Percentiles rank a stretch among this genome's conserved stretches.
These are phyloP conservation scores for Rhizopogon vulgaris DNA, from an alignment of 768 basidiomycete genomes.

Conservation along the genomic window DNA sequence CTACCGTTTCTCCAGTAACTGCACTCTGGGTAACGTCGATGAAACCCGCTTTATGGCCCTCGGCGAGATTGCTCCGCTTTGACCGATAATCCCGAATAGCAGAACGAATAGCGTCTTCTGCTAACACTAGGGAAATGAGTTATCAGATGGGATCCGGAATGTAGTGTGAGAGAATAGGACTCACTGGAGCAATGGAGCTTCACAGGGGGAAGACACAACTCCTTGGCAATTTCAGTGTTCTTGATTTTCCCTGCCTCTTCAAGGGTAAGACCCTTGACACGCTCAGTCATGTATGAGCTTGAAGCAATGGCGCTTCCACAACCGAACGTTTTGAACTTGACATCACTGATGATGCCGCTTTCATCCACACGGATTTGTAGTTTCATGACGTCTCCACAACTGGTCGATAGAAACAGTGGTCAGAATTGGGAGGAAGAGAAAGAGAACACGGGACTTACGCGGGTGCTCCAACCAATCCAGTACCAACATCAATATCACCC, in stretches of 20 bases:
- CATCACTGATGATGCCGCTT: constrained; percentile 91
- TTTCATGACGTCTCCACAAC: constrained; percentile 99
- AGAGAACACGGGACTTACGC: constrained; percentile 52
- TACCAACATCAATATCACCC: constrained; percentile 86
- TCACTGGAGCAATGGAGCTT: constrained; percentile 92
- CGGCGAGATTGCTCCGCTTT: constrained; percentile 57
- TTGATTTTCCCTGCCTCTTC: constrained; percentile 96
- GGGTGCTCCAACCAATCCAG: constrained; percentile 95
- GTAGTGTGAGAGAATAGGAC: constrained; percentile 25
- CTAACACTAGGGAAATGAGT: constrained; percentile 61
- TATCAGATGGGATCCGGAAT: constrained; percentile 15
- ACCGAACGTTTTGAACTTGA: constrained; percentile 99
- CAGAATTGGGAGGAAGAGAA: constrained; percentile 9
- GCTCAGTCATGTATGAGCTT: constrained; percentile 97
- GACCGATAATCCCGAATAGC: constrained; percentile 94
- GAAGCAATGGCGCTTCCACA: constrained; percentile 98
- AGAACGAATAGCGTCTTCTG: constrained; percentile 97
- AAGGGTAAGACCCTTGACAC: constrained; percentile 88
- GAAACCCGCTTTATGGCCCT: constrained; percentile 54
- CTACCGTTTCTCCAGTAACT: constrained; percentile 46
- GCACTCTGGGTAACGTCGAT: constrained; percentile 64
- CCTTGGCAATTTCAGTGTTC: constrained; percentile 99
- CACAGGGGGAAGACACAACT: constrained; percentile 90
- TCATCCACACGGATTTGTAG: constrained; percentile 97
- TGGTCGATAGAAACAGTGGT: constrained; percentile 25